Conservation (phyloP, 2,329 filamentous ascomycete genomes). For the Fusarium buharicum region DNA sequence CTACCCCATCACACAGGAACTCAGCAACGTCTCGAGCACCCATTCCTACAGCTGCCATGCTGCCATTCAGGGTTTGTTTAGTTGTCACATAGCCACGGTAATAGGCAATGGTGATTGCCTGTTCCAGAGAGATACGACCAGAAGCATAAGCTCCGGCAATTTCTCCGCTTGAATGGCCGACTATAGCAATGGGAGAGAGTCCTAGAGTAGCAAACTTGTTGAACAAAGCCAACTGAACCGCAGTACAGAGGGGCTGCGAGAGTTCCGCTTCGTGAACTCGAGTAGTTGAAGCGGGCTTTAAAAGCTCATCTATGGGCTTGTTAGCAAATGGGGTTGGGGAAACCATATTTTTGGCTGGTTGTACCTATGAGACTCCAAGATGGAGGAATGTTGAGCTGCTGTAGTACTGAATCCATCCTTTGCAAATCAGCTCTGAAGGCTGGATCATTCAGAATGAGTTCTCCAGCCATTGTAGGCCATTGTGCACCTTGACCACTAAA, state of each 20-base stretch:
- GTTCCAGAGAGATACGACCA: slow-evolving; percentile 1
- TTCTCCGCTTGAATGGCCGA: slow-evolving; percentile 31
- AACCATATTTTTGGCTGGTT: neutral
- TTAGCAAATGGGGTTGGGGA: neutral
- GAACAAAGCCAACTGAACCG: slow-evolving; percentile 13
- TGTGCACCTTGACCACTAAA: slow-evolving; percentile 53
- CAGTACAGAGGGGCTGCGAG: slow-evolving; percentile 21
- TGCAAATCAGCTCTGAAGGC: slow-evolving; percentile 19
- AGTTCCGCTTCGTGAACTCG: slow-evolving; percentile 2
- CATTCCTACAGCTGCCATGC: slow-evolving; percentile 24
- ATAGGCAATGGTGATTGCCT: slow-evolving; percentile 16
- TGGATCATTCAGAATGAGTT: slow-evolving; percentile 28
- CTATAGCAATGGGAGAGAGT: neutral
- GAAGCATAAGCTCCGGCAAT: slow-evolving; percentile 22
- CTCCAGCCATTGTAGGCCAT: slow-evolving; percentile 47
- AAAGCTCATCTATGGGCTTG: slow-evolving; percentile 3
- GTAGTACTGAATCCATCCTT: slow-evolving; percentile 14
- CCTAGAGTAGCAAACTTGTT: neutral
- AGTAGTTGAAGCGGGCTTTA: neutral
- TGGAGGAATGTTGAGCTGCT: neutral
- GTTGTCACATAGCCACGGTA: slow-evolving; percentile 12
- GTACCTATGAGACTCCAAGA: slow-evolving; percentile 34
- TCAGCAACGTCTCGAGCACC: neutral
- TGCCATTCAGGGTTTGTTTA: neutral
- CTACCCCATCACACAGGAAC: neutral